Base-by-base conservation (phyloP, 106 monocot species). In the Apostasia shenzhenica region DNA sequence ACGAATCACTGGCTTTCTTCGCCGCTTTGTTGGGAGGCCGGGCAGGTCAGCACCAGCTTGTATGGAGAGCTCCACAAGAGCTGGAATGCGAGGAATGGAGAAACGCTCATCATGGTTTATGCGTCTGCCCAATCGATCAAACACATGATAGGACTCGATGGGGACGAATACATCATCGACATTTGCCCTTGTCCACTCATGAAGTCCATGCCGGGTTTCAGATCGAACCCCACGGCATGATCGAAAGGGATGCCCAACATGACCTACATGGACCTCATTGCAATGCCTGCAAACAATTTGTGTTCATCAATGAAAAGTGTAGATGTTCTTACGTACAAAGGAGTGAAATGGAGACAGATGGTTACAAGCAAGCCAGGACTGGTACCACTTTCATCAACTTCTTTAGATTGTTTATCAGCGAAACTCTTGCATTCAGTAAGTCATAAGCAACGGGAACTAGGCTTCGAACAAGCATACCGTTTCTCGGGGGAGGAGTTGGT, bases 21-120 rank as follows among this genome's bases (percentile, higher is more conserved):
- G 76, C 9, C 92, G 55, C 75, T 93, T 99, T 3, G 92, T 87
- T 14, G 89, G 92, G 42, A 87, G 69, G 44, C 80, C 92, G 6
- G 89, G 87, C 8, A 99, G 84, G 73, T 99, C 90, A 5, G 93
- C 92, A 12, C 97, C 97, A 58, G 92, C 92, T 68, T 99, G 97
- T 76, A 99, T 80, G 73, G 92, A 99, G 7, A 99, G 87, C 70
- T 99, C 97, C 26, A 87, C 70, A 37, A 99, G 45, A 38, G 97
- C 86, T 26, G 97, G 87, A 63, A 90, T 63, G 26, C 90, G 82
- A 0, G 89, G 85, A 37, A 83, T 70, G n/a, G 83, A 75, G 66
- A 93, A 93, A 51, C 97, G 80, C 78, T 99, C 87, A 5, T 76
- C 75, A 68, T 99, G 97, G 26, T 84, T n/a, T 45, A 93, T 85